Percentiles rank a stretch among this genome's conserved stretches.
These are phyloP conservation scores for Hondaea fermentalgiana DNA, from an alignment of 108 stramenopile genomes.

Conservation along the genomic window DNA sequence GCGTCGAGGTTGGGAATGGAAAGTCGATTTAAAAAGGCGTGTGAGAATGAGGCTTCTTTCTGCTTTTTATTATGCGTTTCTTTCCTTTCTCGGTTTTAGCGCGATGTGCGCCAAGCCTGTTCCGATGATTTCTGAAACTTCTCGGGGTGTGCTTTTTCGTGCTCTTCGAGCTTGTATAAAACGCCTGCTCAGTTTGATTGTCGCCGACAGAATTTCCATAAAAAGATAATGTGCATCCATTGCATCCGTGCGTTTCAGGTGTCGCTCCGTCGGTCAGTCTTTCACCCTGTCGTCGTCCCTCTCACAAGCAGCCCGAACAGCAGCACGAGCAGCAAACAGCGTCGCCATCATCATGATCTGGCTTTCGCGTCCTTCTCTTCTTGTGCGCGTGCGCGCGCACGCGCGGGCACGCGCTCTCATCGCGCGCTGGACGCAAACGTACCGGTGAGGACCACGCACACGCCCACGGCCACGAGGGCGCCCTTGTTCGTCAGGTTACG, in stretches of 20 bases:
- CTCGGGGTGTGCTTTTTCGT: background rate
- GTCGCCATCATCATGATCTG: background rate
- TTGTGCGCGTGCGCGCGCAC: too few species aligned
- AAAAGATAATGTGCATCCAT: too few species aligned
- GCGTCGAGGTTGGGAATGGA: too few species aligned
- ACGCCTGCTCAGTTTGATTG: background rate
- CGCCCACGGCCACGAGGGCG: background rate
- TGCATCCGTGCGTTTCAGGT: too few species aligned
- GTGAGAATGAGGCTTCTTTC: too few species aligned
- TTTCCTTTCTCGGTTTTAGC: too few species aligned
- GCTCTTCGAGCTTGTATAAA: background rate
- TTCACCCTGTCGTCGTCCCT: too few species aligned
- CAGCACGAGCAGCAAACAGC: background rate
- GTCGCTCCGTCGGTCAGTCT: background rate
- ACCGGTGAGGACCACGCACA: slow-evolving; percentile 8
- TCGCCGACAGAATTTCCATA: too few species aligned
- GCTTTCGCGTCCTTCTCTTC: background rate
- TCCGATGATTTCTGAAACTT: background rate
- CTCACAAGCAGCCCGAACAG: background rate
- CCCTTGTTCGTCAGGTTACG: background rate
- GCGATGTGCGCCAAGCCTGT: background rate
- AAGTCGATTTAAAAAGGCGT: too few species aligned
- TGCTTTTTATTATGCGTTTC: too few species aligned
- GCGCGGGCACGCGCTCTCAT: too few species aligned
- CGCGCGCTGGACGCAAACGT: background rate